Base-by-base conservation (phyloP, 345 rosid species). In the Populus nigra region DNA sequence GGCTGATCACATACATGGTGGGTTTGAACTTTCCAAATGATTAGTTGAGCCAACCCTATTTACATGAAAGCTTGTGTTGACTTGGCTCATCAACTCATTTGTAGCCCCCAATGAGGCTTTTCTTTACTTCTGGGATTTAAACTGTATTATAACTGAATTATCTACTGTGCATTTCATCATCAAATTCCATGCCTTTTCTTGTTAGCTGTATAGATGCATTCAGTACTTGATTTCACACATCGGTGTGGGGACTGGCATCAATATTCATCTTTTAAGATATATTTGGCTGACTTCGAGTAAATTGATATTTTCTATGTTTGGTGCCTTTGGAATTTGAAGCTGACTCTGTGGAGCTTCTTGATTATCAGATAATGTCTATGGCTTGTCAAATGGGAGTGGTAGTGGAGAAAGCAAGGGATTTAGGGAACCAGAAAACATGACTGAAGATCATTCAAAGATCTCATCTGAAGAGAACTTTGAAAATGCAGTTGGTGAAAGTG, bases 331-430 rank as follows among this genome's bases (percentile, higher is more conserved):
- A 67, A 65, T 73, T 67, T 78, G 76, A 67, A 81, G 73, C 74
- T 85, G 66, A 83, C 73, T 65, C n/a, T 76, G 6, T 68, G 68
- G 57, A 75, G 77, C 67, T 82, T 72, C 71, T 73, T 81, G 80
- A 73, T 77, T 68, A 81, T 79, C 92, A 88, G 93, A 88, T 89
- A 57, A 82, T 77, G 77, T 65, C 65, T n/a, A 70, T 78, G 84
- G 65, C 50, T 62, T 62, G 11, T 69, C 71, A 35, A 73, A 77
- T 80, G 90, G 66, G 69, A 79, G 71, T 71, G 73, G 61, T 75
- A 78, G 62, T 35, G 75, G 74, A 81, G 85, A 82, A 82, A 72
- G 65, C 45, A 68, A 80, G 75, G 83, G 68, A 77, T 35, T 50
- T 50, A 68, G n/a, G 36, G 85, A 80, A 43, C 80, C 63, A 22